Conservation (phyloP, 1,284 basidiomycete genomes). For the Leccinum ponderosum region DNA sequence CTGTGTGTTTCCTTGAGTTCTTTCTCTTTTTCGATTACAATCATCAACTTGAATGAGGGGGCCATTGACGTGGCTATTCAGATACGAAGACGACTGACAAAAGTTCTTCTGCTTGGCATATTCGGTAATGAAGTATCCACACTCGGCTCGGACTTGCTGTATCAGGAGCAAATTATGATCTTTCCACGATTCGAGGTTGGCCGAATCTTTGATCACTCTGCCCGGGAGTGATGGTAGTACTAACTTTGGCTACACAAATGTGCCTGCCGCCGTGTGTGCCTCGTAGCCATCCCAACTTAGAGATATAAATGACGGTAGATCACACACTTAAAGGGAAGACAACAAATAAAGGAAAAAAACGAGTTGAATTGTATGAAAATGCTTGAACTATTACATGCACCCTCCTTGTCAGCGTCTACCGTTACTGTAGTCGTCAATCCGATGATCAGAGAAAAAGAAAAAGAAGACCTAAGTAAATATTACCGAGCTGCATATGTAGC, state of each 20-base stretch:
- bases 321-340: background rate
- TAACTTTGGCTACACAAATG: too few species aligned
- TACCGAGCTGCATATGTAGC: conserved; percentile 1
- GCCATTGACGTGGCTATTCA: conserved; percentile 2
- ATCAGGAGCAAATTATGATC: too few species aligned
- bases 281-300: background rate
- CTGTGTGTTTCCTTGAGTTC: background rate
- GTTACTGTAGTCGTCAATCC: background rate
- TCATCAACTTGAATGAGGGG: too few species aligned
- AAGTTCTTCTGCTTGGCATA: too few species aligned
- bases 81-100: too few species aligned
- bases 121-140: too few species aligned
- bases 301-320: background rate
- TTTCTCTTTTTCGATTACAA: too few species aligned
- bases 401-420: conserved; percentile 4
- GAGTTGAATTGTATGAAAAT: conserved; percentile 16
- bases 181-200: too few species aligned
- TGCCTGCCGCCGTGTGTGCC: too few species aligned
- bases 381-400: conserved; percentile 24
- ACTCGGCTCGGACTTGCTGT: too few species aligned
- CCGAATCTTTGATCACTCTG: too few species aligned
- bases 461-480: background rate
- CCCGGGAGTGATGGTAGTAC: too few species aligned
- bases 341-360: background rate
- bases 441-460: background rate